Percentiles rank a stretch among this genome's conserved stretches.
Conservation (phyloP, 73 alveolate species). For the Effrenium voratum region DNA sequence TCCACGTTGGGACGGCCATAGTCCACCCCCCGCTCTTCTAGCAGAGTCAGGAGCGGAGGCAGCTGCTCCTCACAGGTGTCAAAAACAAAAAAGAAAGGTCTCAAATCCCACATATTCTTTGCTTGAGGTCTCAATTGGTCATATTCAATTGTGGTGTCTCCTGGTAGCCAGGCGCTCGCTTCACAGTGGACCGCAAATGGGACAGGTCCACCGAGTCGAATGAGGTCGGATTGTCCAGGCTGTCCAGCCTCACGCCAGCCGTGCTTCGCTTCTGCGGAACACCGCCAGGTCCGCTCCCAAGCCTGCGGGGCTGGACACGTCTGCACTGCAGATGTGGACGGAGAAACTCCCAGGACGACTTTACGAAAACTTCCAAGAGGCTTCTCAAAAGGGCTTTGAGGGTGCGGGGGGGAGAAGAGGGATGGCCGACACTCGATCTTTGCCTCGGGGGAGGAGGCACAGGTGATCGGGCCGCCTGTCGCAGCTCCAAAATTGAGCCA, state of each 20-base stretch:
- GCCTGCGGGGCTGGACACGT: conserved; percentile 36
- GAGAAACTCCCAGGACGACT: neutral
- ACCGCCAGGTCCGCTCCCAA: conserved; percentile 85
- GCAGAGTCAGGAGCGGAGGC: conserved; percentile 82
- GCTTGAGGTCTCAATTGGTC: neutral
- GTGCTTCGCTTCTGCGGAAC: conserved; percentile 68
- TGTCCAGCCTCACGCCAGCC: conserved; percentile 74
- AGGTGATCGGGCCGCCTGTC: conserved; percentile 91
- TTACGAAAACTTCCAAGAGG: neutral
- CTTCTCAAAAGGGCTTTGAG: neutral
- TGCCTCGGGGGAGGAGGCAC: conserved; percentile 94
- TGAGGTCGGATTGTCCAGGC: conserved; percentile 66
- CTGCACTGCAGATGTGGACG: too few relatives aligned
- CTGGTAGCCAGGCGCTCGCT: conserved; percentile 90
- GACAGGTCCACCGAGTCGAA: conserved; percentile 88
- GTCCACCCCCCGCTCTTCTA: conserved; percentile 91
- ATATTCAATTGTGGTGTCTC: neutral
- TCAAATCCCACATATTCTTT: neutral
- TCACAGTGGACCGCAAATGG: conserved; percentile 62
- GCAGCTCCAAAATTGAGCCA: too few relatives aligned
- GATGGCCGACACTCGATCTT: neutral
- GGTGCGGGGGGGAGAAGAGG: too few relatives aligned
- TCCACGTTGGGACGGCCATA: conserved; percentile 81
- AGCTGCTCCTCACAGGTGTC: conserved; percentile 32
- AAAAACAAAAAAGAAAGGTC: neutral